Percentiles rank a stretch among this genome's conserved stretches.
Conservation (phyloP, 2,329 filamentous ascomycete genomes). For the Gaeumannomyces sp. region DNA sequence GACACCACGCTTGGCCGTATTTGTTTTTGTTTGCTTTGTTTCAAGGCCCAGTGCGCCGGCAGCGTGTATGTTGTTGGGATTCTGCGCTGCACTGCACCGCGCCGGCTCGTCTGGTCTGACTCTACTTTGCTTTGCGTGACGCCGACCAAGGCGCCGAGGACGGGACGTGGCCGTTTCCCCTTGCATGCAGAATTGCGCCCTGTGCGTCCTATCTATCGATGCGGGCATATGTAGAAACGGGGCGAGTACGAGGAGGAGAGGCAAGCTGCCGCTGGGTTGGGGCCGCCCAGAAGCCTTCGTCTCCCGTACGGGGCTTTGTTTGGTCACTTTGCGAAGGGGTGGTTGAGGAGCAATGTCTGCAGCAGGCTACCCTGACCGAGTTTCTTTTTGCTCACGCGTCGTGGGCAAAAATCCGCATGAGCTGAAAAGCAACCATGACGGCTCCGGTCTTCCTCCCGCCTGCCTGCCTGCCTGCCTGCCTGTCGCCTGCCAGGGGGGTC, state of each 20-base stretch:
- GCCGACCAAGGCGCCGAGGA: neutral
- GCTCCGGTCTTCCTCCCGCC: neutral
- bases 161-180: neutral
- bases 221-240: neutral
- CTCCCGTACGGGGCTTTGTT: neutral
- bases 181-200: neutral
- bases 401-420: neutral
- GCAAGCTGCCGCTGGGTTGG: neutral
- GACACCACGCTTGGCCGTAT: neutral
- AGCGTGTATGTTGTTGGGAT: neutral
- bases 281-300: neutral
- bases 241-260: neutral
- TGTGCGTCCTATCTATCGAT: neutral
- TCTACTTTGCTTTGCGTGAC: neutral
- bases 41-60: neutral
- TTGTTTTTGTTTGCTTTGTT: constrained; percentile 1
- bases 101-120: neutral
- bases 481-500: too few relatives aligned
- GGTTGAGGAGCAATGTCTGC: too few relatives aligned
- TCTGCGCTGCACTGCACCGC: neutral
- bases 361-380: neutral
- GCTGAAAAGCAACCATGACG: neutral
- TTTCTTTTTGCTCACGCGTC: neutral
- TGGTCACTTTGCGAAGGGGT: neutral
- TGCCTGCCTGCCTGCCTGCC: neutral